Evolutionary conservation across 805 yeast genomes (phyloP).

Genomic region (Cyberlindnera mycetangii): DNA sequence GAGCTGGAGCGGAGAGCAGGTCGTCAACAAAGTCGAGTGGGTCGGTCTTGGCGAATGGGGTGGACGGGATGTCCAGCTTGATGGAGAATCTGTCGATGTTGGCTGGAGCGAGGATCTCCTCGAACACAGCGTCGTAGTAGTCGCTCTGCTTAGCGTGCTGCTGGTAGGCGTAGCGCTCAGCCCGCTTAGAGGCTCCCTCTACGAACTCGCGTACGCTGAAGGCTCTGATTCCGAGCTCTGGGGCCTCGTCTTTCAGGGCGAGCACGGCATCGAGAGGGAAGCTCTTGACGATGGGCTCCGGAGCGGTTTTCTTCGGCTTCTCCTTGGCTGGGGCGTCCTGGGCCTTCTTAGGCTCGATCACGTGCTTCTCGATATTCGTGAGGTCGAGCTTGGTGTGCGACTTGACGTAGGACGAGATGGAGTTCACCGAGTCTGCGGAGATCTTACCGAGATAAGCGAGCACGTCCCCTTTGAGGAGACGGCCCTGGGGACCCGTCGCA

Average conservation of each 20-base stretch:
- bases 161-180: conserved; percentile 43
- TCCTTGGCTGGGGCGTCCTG: conserved; percentile 17
- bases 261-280: conserved; percentile 31
- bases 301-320: conserved; percentile 23
- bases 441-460: conserved; percentile 78
- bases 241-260: conserved; percentile 28
- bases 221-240: conserved; percentile 23
- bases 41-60: conserved; percentile 18
- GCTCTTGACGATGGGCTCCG: conserved; percentile 34
- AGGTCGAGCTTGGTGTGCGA: conserved; percentile 65
- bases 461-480: conserved; percentile 88
- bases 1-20: conserved; percentile 20
- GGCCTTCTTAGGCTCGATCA: conserved; percentile 30
- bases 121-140: conserved; percentile 57
- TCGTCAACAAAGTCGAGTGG: conserved; percentile 28
- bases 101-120: conserved; percentile 49
- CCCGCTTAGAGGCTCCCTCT: conserved; percentile 42
- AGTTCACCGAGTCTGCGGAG: conserved; percentile 47
- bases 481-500: conserved; percentile 88
- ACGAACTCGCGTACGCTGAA: conserved; percentile 32
- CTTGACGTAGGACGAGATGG: conserved; percentile 54
- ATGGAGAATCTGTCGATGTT: conserved; percentile 42
- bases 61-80: conserved; percentile 28
- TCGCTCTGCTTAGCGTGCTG: conserved; percentile 40
- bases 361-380: conserved; percentile 51